Base-by-base conservation (phyloP, 768 basidiomycete species). In the Neoboletus brunneissimus region DNA sequence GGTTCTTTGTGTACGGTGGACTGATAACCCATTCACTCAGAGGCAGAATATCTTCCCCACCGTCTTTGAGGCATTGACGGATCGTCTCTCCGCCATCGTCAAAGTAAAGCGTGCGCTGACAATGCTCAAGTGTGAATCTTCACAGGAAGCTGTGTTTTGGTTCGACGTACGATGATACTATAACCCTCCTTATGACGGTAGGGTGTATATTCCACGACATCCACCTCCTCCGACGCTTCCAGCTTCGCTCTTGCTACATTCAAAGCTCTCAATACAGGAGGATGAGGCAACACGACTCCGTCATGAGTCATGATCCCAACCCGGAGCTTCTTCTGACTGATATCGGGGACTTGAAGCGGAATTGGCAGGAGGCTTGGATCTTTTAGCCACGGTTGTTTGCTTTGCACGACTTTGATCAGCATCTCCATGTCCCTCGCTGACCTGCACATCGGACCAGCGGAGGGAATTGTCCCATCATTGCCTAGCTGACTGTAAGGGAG, bases 251-350 rank as follows among this genome's bases (percentile, higher is more conserved):
- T 75, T 3, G 67, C 65, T 25, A 70, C 53, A 31, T 73, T 64
- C 51, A 83, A 56, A 5, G 77, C 80, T 7, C 80, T 70, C 15
- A 61, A 52, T 40, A 76, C 63, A 0, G 81, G 80, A 20, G 79
- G 76, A 8, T 73, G 71, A 7, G 79, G 78, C 37, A 66, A 53
- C 3, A 75, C 74, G 6, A 73, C 58, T 1, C 62, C 71, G 53
- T 81, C 77, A 54, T 72, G 65, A 64, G 73, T 66, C 56, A 66
- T 66, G 34, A 66, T 56, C n/a, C 62, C 65, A 18, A 66, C 54
- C 3, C 59, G 63, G 52, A 77, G 63, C 58, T 68, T 71, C 40
- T 58, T 76, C 53, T 49, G 62, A 11, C 31, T 57, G 46, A 52
- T 55, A 50, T 73, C 65, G 46, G 54, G 63, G 13, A 73, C 54